phyloP scores from a whole-genome alignment of 139 green algal species.

The Tetraselmis striata region DNA sequence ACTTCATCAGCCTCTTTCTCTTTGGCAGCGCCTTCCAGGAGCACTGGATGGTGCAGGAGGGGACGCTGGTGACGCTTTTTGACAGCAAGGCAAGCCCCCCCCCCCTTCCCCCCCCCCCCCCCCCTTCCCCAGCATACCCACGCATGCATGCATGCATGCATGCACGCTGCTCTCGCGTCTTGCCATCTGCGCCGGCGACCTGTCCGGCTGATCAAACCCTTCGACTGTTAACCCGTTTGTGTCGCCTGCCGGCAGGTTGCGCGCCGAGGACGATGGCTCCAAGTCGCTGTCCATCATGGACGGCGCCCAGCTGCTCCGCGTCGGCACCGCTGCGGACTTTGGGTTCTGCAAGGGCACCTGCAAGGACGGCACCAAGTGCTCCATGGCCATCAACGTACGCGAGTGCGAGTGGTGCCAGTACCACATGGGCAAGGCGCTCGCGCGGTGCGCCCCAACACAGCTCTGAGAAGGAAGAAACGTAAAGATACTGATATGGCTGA shows the following conservation, averaged over 20 bases:
- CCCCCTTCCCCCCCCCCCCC: neutral
- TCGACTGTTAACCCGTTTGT: no score
- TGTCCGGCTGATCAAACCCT: no score
- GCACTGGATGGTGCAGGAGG: neutral
- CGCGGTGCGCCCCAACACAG: no score
- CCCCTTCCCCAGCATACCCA: neutral
- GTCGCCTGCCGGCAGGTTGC: neutral
- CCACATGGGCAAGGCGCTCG: neutral
- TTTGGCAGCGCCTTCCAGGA: neutral
- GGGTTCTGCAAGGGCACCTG: conserved; percentile 12
- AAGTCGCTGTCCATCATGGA: neutral
- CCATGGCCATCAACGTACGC: neutral
- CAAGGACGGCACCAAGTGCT: conserved; percentile 3
- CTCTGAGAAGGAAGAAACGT: no score
- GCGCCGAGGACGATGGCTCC: neutral
- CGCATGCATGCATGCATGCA: no score
- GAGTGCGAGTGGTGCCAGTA: conserved; percentile 7
- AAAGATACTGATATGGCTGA: no score
- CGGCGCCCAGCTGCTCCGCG: neutral
- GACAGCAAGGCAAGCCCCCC: neutral
- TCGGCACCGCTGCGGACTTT: neutral
- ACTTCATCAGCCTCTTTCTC: neutral
- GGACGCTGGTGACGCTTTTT: neutral
- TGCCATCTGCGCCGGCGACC: no score
- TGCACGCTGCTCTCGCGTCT: no score